Base-by-base conservation (phyloP, 2,329 filamentous ascomycete genomes). In the Aspergillus melleus region DNA sequence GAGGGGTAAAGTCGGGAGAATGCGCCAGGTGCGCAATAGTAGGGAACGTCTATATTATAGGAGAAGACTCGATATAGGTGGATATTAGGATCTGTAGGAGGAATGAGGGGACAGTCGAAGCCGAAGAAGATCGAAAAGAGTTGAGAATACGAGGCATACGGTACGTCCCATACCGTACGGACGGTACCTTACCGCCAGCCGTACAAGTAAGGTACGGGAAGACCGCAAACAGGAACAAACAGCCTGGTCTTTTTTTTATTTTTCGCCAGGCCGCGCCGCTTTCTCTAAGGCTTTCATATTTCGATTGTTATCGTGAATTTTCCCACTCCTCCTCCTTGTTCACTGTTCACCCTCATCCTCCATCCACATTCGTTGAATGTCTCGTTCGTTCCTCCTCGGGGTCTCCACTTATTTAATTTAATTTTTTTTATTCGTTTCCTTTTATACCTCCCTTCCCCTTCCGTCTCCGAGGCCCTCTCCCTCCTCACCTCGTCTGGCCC, bases 391-490 rank as follows among this genome's bases (percentile, higher is more conserved):
- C 51, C 39, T 53, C 56, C 36, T 51, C 30, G 52, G 30, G 12
- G 16, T 20, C 51, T 59, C 20, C 51, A 57, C 36, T 44, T 46
- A 49, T 49, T 32, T 29, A 47, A 19, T 56, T 52, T 55, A n/a
- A 53, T 52, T 55, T 51, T 39, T 55, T 57, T 30, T 39, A 29
- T 26, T 36, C 16, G 4, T 42, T 42, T 42, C 16, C 14, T 42
- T n/a, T n/a, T 42, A n/a, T 42, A 8, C 19, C 36, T 42, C 16
- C 36, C 16, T 42, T 42, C 16, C 36, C 32, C 32, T 36, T 42
- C 16, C 36, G 16, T 42, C 36, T 42, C 16, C 36, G 36, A 42
- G 36, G 36, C 16, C n/a, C n/a, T 42, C 36, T 42, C 16, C 16
- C 36, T 42, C 36, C 36, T 42, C 36, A 42, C 16, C 36, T 42